phyloP scores from a whole-genome alignment of 768 basidiomycete genomes.

The Amanita muscaria region DNA sequence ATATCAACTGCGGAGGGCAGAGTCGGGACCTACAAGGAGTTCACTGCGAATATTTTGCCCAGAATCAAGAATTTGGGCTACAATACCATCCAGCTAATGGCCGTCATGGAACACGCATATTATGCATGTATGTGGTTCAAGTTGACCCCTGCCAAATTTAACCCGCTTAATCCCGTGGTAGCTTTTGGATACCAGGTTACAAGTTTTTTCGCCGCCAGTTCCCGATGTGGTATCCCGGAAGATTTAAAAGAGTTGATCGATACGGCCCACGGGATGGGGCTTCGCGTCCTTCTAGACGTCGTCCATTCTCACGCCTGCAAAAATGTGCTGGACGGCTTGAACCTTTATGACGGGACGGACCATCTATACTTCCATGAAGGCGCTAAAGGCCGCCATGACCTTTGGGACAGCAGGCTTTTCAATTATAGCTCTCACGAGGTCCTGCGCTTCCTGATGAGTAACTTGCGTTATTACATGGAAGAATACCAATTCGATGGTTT shows the following conservation, averaged over 20 bases:
- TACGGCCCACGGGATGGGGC: conserved; percentile 86
- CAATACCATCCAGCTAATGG: conserved; percentile 98
- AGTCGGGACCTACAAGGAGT: conserved; percentile 95
- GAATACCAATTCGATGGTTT: conserved; percentile 96
- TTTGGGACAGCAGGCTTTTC: conserved; percentile 97
- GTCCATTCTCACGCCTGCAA: conserved; percentile 99
- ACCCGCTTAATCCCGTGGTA: conserved; percentile 23
- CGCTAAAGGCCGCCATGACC: conserved; percentile 80
- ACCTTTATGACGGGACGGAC: conserved; percentile 95
- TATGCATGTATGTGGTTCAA: conserved; percentile 73
- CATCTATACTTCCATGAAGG: conserved; percentile 97
- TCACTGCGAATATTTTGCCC: conserved; percentile 74
- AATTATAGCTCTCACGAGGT: conserved; percentile 97
- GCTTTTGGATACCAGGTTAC: conserved; percentile 99
- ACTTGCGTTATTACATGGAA: conserved; percentile 92
- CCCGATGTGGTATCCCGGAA: conserved; percentile 93
- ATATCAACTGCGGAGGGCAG: conserved; percentile 84
- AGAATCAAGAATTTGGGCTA: conserved; percentile 90
- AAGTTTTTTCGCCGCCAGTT: conserved; percentile 93
- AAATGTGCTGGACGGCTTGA: conserved; percentile 92
- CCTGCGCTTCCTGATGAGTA: conserved; percentile 88
- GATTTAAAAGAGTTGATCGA: conserved; percentile 94
- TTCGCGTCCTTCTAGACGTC: conserved; percentile 90
- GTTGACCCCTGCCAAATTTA: conserved; percentile 1
- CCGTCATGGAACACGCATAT: conserved; percentile 95